A percentile compares a stretch with the other conserved stretches of the same genome.
phyloP scores from a whole-genome alignment of 108 stramenopile genomes.

The Cyclostephanos tholiformis region DNA sequence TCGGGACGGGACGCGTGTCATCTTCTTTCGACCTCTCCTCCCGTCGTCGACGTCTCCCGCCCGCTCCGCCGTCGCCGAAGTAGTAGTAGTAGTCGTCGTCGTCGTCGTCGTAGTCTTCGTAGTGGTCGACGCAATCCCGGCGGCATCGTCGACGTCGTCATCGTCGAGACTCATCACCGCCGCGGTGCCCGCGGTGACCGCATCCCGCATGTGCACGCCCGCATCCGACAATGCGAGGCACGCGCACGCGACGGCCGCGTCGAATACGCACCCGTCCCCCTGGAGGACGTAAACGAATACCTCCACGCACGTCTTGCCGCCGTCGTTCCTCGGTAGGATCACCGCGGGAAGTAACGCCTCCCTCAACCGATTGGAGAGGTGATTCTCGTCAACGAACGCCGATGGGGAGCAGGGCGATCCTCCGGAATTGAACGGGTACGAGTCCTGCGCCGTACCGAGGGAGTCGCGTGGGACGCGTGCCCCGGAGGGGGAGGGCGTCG shows the following conservation, averaged over 20 bases:
- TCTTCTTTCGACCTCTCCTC: conserved; percentile 7
- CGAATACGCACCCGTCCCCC: conserved; percentile 76
- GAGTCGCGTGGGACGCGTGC: conserved; percentile 38
- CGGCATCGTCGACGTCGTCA: conserved; percentile 1
- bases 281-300: conserved; percentile 77
- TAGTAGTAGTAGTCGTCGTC: not conserved
- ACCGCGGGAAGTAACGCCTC: conserved; percentile 65
- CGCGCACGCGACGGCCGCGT: conserved; percentile 69
- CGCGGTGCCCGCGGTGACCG: conserved; percentile 67
- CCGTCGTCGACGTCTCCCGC: conserved; percentile 1
- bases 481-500: conserved; percentile 16
- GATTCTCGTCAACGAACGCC: conserved; percentile 57
- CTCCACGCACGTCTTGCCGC: conserved; percentile 60
- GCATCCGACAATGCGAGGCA: conserved; percentile 78
- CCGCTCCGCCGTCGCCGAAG: conserved; percentile 38
- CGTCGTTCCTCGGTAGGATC: conserved; percentile 27
- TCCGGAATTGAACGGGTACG: conserved; percentile 28
- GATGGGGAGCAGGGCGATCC: conserved; percentile 38
- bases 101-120: conserved; percentile 26
- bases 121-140: not conserved
- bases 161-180: conserved; percentile 49
- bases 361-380: conserved; percentile 53
- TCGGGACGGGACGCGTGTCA: conserved; percentile 1
- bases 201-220: conserved; percentile 63
- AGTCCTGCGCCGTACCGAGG: conserved; percentile 41